Base-by-base conservation (phyloP, 306 rosid genomes). In the Pterocarpus macrocarpus region DNA sequence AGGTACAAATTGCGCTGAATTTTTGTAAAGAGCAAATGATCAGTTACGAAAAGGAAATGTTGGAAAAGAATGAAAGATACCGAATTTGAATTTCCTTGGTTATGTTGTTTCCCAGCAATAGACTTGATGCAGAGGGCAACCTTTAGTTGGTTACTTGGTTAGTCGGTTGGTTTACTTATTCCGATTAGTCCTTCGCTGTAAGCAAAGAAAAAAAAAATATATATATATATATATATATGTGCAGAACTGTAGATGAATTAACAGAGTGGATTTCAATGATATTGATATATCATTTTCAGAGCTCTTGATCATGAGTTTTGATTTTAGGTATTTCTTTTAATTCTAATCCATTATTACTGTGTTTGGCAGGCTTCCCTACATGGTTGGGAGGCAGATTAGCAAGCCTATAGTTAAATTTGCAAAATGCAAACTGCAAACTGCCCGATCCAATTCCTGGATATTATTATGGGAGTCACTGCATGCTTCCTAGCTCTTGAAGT, bases 361-460 rank as follows among this genome's bases (percentile, higher is more conserved):
- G 86, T 92, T 86, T 89, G 82, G 83, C 91, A 86, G 91, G 81
- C 95, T 89, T 87, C 92, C 90, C 97, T 84, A 88, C 85, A 83
- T 85, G 12, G 64, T 72, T 82, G 86, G 88, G 86, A 87, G 81
- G 81, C 85, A 76, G 90, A 70, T 85, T 84, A 56, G 73, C 89
- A 63, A 79, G 73, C 68, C 33, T 80, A 12, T 82, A 74, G 85
- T 77, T 84, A 71, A 47, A 22, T 83, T 79, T 22, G 28, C 28
- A 22, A 22, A 22, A 0, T 79, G 67, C 86, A 22, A 22, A 22
- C 28, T 79, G 67, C 86, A 81, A 77, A 9, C 55, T 34, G 67
- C 72, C n/a, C 74, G 58, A 47, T 81, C 81, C 74, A 17, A 47
- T 22, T 64, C 53, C 83, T 59, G 58, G 84, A 55, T 49, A 81